Evolutionary conservation across 148 eudicot species (phyloP).

Genomic region (Rhododendron williamsianum): DNA sequence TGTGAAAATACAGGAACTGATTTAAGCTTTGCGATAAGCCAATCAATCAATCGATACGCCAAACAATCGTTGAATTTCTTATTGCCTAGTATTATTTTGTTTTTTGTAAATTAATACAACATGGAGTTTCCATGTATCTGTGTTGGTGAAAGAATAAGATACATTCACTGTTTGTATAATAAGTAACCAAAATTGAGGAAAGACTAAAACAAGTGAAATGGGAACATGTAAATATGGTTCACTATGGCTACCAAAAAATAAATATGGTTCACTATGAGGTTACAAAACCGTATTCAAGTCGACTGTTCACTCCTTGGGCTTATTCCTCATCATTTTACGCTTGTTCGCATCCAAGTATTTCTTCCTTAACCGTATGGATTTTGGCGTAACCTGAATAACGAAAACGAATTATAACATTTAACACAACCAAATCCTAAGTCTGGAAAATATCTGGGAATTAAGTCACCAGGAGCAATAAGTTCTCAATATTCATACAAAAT

Average conservation of each 20-base stretch:
- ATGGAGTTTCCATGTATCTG: not conserved
- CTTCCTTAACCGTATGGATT: slow-evolving; percentile 75
- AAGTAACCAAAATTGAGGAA: not conserved
- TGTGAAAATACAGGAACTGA: not conserved
- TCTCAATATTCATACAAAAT: not conserved
- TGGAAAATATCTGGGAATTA: not conserved
- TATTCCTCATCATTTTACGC: slow-evolving; percentile 80
- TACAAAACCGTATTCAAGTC: not conserved
- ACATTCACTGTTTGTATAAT: not conserved
- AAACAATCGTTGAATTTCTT: slow-evolving; percentile 4
- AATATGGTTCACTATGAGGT: not conserved
- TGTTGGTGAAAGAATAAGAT: slow-evolving; percentile 14
- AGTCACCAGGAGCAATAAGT: not conserved
- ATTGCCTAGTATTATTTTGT: not conserved
- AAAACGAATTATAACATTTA: not conserved
- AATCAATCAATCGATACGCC: not conserved
- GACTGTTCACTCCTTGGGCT: slow-evolving; percentile 49
- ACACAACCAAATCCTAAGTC: not conserved
- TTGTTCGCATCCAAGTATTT: slow-evolving; percentile 84
- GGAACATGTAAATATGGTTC: not conserved
- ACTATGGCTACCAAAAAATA: not conserved
- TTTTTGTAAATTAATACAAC: slow-evolving; percentile 14
- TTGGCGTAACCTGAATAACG: slow-evolving; percentile 79
- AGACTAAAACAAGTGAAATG: not conserved
- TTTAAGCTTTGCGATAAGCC: not conserved